phyloP scores from a whole-genome alignment of 129 eudicot genomes.

The Scalesia atractyloides region DNA sequence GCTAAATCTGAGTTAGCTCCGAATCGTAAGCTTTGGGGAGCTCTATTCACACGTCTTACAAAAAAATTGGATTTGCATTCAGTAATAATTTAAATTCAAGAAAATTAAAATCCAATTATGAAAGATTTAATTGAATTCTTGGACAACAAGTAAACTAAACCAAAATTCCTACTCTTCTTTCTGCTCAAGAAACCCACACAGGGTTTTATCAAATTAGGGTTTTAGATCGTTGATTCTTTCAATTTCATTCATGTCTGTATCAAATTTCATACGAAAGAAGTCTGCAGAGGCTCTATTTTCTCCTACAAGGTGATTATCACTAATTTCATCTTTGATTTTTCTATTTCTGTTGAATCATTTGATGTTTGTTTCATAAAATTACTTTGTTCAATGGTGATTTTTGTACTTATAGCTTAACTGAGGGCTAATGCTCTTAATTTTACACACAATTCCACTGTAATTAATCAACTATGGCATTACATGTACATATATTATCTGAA shows the following conservation, averaged over 20 bases:
- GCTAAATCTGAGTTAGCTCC: no score
- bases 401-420: conserved; percentile 17
- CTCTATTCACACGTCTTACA: no score
- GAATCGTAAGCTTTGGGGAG: no score
- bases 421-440: not conserved
- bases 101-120: not conserved
- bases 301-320: conserved; percentile 1
- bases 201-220: conserved; percentile 7
- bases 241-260: conserved; percentile 17
- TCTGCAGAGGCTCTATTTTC: conserved; percentile 14
- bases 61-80: no score
- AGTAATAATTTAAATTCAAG: not conserved
- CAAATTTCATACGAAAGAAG: conserved; percentile 15
- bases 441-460: not conserved
- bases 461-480: not conserved
- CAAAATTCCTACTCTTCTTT: not conserved
- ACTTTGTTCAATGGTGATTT: not conserved
- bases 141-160: conserved; percentile 8
- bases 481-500: conserved; percentile 3
- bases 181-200: not conserved
- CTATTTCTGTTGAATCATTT: no score
- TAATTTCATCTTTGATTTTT: not conserved
- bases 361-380: not conserved
- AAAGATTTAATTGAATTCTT: not conserved
- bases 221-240: not conserved